A percentile compares a stretch with the other conserved stretches of the same genome.
These are phyloP conservation scores for Breynia disticha DNA, from an alignment of 441 rosid species.

Conservation along the genomic window DNA sequence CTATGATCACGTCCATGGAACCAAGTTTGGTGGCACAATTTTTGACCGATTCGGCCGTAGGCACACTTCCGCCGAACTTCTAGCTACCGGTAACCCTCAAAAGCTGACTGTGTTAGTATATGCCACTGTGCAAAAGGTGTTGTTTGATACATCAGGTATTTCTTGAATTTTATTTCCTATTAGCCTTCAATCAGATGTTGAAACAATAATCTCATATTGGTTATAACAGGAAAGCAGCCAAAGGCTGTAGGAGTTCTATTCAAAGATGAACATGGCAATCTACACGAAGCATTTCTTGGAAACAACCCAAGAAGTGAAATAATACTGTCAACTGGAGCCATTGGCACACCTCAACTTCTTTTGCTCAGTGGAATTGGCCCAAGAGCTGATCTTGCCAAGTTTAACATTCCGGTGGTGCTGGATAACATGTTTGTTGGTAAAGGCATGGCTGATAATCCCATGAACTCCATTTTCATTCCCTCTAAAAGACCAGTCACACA, in stretches of 20 bases:
- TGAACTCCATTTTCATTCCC: slow-evolving; percentile 72
- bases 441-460: slow-evolving; percentile 78
- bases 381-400: slow-evolving; percentile 38
- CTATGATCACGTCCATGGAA: slow-evolving; percentile 75
- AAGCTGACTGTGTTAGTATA: slow-evolving; percentile 56
- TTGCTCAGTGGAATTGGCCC: slow-evolving; percentile 90
- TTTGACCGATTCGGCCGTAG: slow-evolving; percentile 54
- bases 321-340: slow-evolving; percentile 57
- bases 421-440: slow-evolving; percentile 75
- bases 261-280: slow-evolving; percentile 37
- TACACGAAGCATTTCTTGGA: slow-evolving; percentile 50
- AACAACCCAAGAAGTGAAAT: slow-evolving; percentile 45
- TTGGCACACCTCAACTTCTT: slow-evolving; percentile 83
- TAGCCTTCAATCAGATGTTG: too few relatives aligned
- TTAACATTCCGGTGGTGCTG: slow-evolving; percentile 47
- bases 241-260: slow-evolving; percentile 55
- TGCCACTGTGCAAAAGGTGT: slow-evolving; percentile 49
- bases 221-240: slow-evolving; percentile 26
- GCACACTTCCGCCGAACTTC: slow-evolving; percentile 75
- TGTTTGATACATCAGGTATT: too few relatives aligned
- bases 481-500: slow-evolving; percentile 72
- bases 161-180: too few relatives aligned
- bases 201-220: too few relatives aligned
- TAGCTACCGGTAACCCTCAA: slow-evolving; percentile 46
- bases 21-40: slow-evolving; percentile 79